Conservation (phyloP, 345 rosid species). For the Populus deltoides region DNA sequence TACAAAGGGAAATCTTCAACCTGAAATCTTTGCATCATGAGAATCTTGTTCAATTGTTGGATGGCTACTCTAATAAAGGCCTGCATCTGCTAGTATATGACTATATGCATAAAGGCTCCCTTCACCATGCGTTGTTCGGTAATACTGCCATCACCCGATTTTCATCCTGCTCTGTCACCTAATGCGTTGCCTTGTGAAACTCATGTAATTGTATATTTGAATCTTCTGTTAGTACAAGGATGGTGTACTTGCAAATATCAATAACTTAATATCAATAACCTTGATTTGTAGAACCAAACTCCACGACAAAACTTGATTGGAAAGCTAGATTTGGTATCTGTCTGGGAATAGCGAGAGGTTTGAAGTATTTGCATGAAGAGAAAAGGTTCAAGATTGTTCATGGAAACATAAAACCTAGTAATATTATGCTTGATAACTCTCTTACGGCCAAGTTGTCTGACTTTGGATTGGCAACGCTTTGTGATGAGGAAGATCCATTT, state of each 20-base stretch:
- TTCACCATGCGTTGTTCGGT: conserved; percentile 5
- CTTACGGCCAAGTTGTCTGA: conserved; percentile 9
- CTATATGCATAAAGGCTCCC: not conserved
- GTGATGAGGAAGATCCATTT: conserved; percentile 2
- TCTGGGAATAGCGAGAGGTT: conserved; percentile 12
- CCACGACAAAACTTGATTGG: not conserved
- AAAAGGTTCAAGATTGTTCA: conserved; percentile 5
- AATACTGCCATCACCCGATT: not conserved
- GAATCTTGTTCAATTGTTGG: conserved; percentile 6
- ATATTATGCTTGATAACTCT: conserved; percentile 7
- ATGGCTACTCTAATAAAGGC: not conserved
- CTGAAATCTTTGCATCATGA: conserved; percentile 4
- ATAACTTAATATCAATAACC: too few species aligned
- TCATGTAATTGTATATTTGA: too few species aligned
- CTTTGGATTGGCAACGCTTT: conserved; percentile 12
- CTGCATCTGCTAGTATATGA: conserved; percentile 11
- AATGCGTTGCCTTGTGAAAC: too few species aligned
- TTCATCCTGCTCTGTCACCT: too few species aligned
- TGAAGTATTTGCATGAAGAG: conserved; percentile 15
- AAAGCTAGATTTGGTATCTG: not conserved
- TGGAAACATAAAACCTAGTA: not conserved
- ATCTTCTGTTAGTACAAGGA: too few species aligned
- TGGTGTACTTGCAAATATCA: too few species aligned
- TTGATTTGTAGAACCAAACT: not conserved
- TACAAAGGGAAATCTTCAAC: not conserved